Conservation (phyloP, 495 filamentous ascomycete species). For the Aspergillus ellipticus region DNA sequence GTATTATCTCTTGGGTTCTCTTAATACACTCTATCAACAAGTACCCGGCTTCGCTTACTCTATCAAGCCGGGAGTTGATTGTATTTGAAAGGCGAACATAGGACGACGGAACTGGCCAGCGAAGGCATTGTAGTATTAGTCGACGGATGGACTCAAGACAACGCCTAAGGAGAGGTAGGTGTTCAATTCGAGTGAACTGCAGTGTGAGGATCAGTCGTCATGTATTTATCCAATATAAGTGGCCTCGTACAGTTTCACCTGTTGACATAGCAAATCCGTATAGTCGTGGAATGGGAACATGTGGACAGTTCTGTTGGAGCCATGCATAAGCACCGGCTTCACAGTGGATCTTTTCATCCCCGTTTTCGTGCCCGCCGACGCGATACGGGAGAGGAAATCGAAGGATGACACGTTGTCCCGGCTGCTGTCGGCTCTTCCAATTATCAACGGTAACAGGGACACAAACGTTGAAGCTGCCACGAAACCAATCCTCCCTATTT, state of each 20-base stretch:
- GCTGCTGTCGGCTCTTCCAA: constrained; percentile 14
- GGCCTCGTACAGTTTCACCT: constrained; percentile 23
- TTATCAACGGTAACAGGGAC: constrained; percentile 25
- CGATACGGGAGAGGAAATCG: constrained; percentile 37
- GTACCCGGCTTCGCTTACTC: constrained; percentile 2
- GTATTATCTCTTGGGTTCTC: constrained; percentile 3
- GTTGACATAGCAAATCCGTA: constrained; percentile 34
- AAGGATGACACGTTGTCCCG: constrained; percentile 25
- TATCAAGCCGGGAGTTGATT: constrained; percentile 52
- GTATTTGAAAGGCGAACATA: constrained; percentile 20
- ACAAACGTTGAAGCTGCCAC: constrained; percentile 39
- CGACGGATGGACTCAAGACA: constrained; percentile 21
- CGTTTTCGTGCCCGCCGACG: constrained; percentile 33
- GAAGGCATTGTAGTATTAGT: constrained; percentile 15
- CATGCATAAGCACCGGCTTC: constrained; percentile 34
- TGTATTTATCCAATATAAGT: neutral
- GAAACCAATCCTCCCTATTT: constrained; percentile 24
- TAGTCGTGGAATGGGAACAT: constrained; percentile 30
- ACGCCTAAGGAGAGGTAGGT: constrained; percentile 21
- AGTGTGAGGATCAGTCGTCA: neutral
- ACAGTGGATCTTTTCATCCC: constrained; percentile 35
- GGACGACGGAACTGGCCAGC: constrained; percentile 19
- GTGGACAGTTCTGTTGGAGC: constrained; percentile 30
- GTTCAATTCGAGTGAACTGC: constrained; percentile 27
- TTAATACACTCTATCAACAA: constrained; percentile 14